Evolutionary conservation across 305 asterid genomes (phyloP).

Genomic region (Rubia tinctorum): DNA sequence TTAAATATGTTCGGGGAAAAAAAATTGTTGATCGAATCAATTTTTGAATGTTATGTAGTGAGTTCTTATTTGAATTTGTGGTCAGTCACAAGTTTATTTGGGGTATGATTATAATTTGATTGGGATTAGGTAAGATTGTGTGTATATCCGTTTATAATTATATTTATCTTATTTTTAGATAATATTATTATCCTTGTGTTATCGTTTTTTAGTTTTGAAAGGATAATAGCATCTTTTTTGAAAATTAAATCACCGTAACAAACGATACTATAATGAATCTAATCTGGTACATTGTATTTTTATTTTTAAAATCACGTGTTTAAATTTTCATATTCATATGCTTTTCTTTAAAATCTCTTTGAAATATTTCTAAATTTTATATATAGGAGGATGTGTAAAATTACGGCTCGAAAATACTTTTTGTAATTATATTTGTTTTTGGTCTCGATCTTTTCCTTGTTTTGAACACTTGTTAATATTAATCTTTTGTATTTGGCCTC

Average conservation of each 20-base stretch:
- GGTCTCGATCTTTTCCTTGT: not conserved
- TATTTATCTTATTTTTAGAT: not conserved
- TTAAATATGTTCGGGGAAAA: not conserved
- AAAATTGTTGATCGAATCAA: not conserved
- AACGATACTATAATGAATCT: not conserved
- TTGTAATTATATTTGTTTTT: not conserved
- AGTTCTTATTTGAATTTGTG: too few species aligned
- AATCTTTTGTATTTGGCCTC: not conserved
- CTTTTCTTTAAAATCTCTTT: not conserved
- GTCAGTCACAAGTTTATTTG: not conserved
- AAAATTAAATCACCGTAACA: too few species aligned
- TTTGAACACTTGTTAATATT: not conserved
- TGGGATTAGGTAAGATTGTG: not conserved
- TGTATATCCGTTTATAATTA: not conserved
- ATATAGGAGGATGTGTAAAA: too few species aligned
- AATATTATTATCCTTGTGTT: not conserved
- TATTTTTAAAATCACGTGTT: too few species aligned
- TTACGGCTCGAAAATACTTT: too few species aligned
- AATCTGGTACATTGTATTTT: too few species aligned
- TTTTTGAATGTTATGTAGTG: too few species aligned
- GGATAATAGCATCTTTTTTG: too few species aligned
- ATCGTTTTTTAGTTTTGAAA: not conserved
- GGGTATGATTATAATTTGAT: not conserved
- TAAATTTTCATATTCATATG: too few species aligned
- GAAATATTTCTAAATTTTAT: too few species aligned